These are phyloP conservation scores for Viridothelium virens DNA, from an alignment of 495 filamentous ascomycete species.

Conservation along the genomic window DNA sequence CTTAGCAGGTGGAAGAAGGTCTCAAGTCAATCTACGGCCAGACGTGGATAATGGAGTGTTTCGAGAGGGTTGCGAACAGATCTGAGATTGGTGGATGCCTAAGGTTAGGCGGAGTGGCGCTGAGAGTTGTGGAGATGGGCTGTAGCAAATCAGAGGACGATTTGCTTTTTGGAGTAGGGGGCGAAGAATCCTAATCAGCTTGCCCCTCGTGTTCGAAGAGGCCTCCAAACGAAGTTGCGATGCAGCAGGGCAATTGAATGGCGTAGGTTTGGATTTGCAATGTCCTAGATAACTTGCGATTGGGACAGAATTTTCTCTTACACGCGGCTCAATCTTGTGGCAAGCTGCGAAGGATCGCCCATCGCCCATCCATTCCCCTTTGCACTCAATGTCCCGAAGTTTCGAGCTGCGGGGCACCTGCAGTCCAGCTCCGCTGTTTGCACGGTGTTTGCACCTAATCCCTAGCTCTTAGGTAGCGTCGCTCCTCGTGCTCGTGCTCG, in stretches of 20 bases:
- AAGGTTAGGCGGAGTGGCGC: not conserved
- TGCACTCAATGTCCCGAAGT: not conserved
- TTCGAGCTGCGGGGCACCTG: not conserved
- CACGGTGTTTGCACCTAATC: not conserved
- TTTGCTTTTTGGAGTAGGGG: not conserved
- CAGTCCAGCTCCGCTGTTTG: not conserved
- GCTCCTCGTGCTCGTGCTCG: no score
- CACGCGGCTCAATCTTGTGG: not conserved
- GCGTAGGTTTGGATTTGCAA: not conserved
- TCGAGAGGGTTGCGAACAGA: not conserved
- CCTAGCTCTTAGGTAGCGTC: not conserved
- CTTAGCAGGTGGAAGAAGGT: not conserved
- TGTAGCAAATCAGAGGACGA: not conserved
- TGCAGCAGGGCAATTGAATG: not conserved
- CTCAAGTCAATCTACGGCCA: not conserved
- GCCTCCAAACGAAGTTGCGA: not conserved
- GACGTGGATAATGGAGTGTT: not conserved
- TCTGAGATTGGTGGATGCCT: not conserved
- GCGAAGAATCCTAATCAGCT: not conserved
- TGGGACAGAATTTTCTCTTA: not conserved
- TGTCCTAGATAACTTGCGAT: not conserved
- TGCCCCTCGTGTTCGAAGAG: not conserved
- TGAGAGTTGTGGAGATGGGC: conserved; percentile 2
- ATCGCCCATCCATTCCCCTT: not conserved
- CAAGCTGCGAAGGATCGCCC: conserved; percentile 1